Evolutionary conservation across 345 rosid species (phyloP), one percentile per base, ranked within the genome.

Genomic region (Firmiana major): DNA sequence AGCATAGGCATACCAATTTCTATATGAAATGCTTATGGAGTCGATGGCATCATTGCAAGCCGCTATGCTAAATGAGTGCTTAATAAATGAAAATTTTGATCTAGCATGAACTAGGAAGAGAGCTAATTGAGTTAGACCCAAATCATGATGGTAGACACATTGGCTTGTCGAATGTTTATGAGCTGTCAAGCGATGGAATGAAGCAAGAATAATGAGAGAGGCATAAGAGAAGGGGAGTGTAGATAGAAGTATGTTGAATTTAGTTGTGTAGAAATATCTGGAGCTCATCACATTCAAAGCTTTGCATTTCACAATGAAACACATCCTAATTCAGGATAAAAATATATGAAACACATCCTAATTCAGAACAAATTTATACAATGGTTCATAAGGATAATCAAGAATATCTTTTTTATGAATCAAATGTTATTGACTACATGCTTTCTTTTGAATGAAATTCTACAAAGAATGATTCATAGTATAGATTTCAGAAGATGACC

Each of bases 141-240:
- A 78, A 89, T 75, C 86, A 89, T 49, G 94, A 90, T 49, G 97
- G 93, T 12, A 85, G 98, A 76, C 91, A 95, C 24, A 48, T 89
- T 0, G 94, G 92, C 0, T 75, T 94, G 36, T 86, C 98, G 1
- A 90, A 93, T 9, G 89, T 82, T 75, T 95, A 90, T 72, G 92
- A 0, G 71, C 75, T 66, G 82, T 71, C 65, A 84, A 83, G 76
- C 86, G 83, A 59, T 91, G 90, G 92, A 90, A 83, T 0, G 92
- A 93, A 24, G 93, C 94, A 8, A 86, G 87, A 79, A 83, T 59
- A 79, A 88, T 60, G 80, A 89, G 95, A 65, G 83, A 85, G 79
- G 86, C 84, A 46, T 91, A 90, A 98, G 98, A 90, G 83, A 85
- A 74, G 67, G 90, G 88, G 82, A 97, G 94, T 12, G 81, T 89